Percentiles rank a stretch among this genome's conserved stretches.
Evolutionary conservation across 805 yeast species (phyloP).

Genomic region (Candida koratica): DNA sequence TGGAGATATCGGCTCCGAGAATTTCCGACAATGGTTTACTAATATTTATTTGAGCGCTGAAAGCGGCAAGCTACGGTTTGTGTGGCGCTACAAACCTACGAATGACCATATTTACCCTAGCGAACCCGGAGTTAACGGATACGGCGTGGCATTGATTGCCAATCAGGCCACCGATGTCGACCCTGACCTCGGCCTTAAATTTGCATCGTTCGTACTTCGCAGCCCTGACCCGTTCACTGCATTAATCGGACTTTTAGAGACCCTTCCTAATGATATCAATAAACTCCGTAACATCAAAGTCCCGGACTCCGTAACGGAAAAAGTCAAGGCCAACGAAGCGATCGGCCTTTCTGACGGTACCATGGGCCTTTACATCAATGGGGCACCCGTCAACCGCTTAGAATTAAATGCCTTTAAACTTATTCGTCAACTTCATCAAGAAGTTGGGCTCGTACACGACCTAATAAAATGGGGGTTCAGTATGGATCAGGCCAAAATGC

Average conservation of each 20-base stretch:
- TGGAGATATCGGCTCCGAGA: slow-evolving; percentile 53
- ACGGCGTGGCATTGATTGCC: slow-evolving; percentile 56
- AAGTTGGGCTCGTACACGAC: slow-evolving; percentile 22
- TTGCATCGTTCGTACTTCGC: slow-evolving; percentile 36
- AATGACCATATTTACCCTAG: too few species aligned
- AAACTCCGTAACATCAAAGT: slow-evolving; percentile 1
- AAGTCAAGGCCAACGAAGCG: slow-evolving; percentile 17
- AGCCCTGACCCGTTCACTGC: slow-evolving; percentile 25
- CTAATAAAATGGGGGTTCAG: slow-evolving; percentile 29
- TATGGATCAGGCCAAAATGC: slow-evolving; percentile 27
- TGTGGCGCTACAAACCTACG: slow-evolving; percentile 65
- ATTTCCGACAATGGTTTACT: slow-evolving; percentile 54
- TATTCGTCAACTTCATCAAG: slow-evolving; percentile 33
- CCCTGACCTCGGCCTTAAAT: slow-evolving; percentile 35
- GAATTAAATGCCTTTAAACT: slow-evolving; percentile 43
- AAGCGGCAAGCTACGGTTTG: slow-evolving; percentile 64
- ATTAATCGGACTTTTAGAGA: slow-evolving; percentile 38
- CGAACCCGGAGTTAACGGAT: slow-evolving; percentile 44
- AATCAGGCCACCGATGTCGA: slow-evolving; percentile 4
- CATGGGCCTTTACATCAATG: slow-evolving; percentile 64
- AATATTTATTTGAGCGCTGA: slow-evolving; percentile 57
- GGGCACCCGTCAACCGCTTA: slow-evolving; percentile 51
- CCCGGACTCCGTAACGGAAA: background rate
- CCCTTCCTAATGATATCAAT: slow-evolving; percentile 43
- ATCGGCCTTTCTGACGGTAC: slow-evolving; percentile 37